Conservation (phyloP, 192 early-diverging fungal species). For the Coemansia sp. region DNA sequence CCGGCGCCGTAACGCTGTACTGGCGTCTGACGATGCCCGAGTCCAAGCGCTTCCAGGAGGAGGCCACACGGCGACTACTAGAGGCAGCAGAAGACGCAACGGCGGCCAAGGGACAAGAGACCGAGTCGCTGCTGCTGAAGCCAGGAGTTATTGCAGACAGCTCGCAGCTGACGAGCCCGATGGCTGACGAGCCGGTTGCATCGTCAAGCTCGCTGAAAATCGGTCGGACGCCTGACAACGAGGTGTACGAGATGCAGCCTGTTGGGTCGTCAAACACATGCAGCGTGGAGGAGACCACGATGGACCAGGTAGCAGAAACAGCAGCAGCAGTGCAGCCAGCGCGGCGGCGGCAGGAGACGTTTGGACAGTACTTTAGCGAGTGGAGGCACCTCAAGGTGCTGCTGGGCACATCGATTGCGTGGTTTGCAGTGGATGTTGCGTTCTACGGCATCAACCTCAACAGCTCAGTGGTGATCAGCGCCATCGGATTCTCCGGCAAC, state of each 20-base stretch:
- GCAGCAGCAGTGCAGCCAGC: not conserved
- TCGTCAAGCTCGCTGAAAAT: slow-evolving; percentile 2
- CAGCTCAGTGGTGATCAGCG: slow-evolving; percentile 69
- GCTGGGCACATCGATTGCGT: slow-evolving; percentile 69
- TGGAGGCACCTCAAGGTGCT: slow-evolving; percentile 83
- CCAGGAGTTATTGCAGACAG: slow-evolving; percentile 5
- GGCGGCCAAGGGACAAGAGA: slow-evolving; percentile 47
- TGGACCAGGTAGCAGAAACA: not conserved
- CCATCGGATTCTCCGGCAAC: slow-evolving; percentile 65
- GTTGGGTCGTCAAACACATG: not conserved
- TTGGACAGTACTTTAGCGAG: slow-evolving; percentile 67
- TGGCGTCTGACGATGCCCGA: slow-evolving; percentile 78
- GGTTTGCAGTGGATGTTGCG: slow-evolving; percentile 81
- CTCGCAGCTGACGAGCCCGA: slow-evolving; percentile 5
- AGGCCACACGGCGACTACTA: slow-evolving; percentile 21
- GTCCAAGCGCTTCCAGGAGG: slow-evolving; percentile 69
- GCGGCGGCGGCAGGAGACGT: slow-evolving; percentile 43
- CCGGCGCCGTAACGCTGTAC: slow-evolving; percentile 83
- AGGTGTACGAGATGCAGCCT: slow-evolving; percentile 8
- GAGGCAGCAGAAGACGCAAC: slow-evolving; percentile 35
- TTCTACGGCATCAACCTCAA: slow-evolving; percentile 86
- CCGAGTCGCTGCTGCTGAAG: slow-evolving; percentile 37
- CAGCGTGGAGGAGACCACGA: not conserved
- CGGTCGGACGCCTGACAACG: not conserved
- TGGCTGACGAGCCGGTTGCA: not conserved